A percentile compares a stretch with the other conserved stretches of the same genome.
These are phyloP conservation scores for Blastomyces parvus DNA, from an alignment of 2,329 filamentous ascomycete species.

Conservation along the genomic window DNA sequence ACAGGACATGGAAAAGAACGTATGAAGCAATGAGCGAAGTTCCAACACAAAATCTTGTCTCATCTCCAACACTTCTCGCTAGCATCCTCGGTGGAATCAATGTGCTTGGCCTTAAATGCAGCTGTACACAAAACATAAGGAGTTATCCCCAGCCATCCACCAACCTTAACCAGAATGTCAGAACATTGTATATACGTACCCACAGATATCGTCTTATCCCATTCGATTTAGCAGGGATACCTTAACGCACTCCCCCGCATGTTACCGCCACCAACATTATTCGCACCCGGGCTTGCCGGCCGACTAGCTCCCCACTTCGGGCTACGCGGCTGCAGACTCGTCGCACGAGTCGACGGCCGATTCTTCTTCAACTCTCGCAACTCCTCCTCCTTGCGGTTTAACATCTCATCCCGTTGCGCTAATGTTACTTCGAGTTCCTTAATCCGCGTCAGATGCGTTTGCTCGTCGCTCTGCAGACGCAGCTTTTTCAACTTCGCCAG, in stretches of 20 bases:
- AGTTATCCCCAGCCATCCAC: neutral
- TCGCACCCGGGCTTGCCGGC: conserved; percentile 33
- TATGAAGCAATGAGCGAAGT: no score
- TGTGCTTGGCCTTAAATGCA: neutral
- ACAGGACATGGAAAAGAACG: neutral
- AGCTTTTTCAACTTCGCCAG: conserved; percentile 30
- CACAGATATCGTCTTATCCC: neutral
- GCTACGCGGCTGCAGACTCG: conserved; percentile 35
- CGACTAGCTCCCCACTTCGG: conserved; percentile 31
- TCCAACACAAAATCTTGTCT: no score
- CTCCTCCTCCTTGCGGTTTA: conserved; percentile 38
- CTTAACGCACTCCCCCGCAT: conserved; percentile 27
- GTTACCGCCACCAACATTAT: conserved; percentile 19
- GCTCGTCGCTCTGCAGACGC: conserved; percentile 27
- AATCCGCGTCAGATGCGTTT: conserved; percentile 30
- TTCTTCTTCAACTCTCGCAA: conserved; percentile 37
- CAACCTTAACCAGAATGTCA: neutral
- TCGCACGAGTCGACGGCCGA: conserved; percentile 34
- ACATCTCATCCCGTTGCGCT: conserved; percentile 29
- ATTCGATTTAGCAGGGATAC: conserved; percentile 18
- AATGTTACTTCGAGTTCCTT: conserved; percentile 31
- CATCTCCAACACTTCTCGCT: neutral
- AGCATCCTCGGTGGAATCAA: no score
- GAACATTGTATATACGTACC: neutral
- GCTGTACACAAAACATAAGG: neutral